Evolutionary conservation across 2,329 filamentous ascomycete genomes (phyloP).

Genomic region (Penicillium sp.): DNA sequence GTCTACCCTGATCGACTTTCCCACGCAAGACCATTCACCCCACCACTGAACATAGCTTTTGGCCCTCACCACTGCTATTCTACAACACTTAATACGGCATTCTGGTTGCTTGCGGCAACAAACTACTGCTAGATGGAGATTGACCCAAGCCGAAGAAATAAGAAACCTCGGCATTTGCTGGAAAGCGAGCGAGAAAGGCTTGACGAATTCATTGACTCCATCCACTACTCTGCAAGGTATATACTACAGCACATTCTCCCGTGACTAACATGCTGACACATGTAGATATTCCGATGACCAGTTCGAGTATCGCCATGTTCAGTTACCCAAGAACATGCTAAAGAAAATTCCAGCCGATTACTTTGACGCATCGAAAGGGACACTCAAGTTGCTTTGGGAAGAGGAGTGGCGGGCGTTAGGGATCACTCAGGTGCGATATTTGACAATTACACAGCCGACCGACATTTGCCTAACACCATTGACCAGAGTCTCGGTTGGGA

Average conservation of each 20-base stretch:
- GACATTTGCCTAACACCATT: constrained; percentile 10
- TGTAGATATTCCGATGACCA: constrained; percentile 87
- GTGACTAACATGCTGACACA: constrained; percentile 24
- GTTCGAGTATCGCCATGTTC: constrained; percentile 96
- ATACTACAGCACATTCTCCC: constrained; percentile 29
- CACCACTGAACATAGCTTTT: too few relatives aligned
- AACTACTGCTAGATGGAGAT: constrained; percentile 54
- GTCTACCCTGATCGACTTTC: too few relatives aligned
- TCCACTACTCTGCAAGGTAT: constrained; percentile 93
- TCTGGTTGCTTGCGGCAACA: constrained; percentile 5
- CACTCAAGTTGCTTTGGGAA: constrained; percentile 95
- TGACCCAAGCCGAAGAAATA: constrained; percentile 84
- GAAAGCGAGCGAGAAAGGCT: constrained; percentile 82
- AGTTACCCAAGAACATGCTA: constrained; percentile 97
- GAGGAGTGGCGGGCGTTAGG: constrained; percentile 97
- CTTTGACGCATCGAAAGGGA: constrained; percentile 86
- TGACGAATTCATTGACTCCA: constrained; percentile 89
- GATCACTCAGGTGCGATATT: constrained; percentile 81
- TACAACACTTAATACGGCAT: not conserved
- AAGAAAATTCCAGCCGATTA: constrained; percentile 96
- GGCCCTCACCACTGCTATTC: not conserved
- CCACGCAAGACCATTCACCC: too few relatives aligned
- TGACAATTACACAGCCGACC: not conserved
- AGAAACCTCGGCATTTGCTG: constrained; percentile 77
- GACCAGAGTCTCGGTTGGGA: constrained; percentile 94